A percentile compares a stretch with the other conserved stretches of the same genome.
phyloP scores from a whole-genome alignment of 805 yeast genomes.

The Saturnispora serradocipensis region DNA sequence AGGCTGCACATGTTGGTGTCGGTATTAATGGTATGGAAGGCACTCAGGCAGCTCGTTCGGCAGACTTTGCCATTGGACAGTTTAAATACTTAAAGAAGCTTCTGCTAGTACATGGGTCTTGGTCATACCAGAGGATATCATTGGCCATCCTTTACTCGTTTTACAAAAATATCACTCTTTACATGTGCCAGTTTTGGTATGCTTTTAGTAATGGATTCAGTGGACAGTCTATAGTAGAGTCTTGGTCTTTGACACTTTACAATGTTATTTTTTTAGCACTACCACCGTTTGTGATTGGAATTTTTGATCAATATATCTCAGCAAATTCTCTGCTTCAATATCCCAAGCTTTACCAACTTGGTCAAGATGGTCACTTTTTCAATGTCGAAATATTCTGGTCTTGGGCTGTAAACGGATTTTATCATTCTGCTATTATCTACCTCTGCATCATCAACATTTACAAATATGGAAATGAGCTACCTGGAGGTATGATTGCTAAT shows the following conservation, averaged over 20 bases:
- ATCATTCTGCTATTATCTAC: conserved; percentile 80
- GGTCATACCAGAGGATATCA: conserved; percentile 95
- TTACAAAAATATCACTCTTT: conserved; percentile 89
- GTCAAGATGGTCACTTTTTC: conserved; percentile 82
- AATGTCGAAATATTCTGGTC: conserved; percentile 93
- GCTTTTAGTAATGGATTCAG: conserved; percentile 88
- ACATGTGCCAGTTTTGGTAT: conserved; percentile 98
- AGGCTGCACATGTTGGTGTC: conserved; percentile 98
- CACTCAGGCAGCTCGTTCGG: conserved; percentile 97
- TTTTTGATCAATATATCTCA: conserved; percentile 91
- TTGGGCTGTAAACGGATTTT: conserved; percentile 94
- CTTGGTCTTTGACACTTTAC: conserved; percentile 96
- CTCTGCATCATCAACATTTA: conserved; percentile 64
- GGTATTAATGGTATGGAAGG: conserved; percentile 99
- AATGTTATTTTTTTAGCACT: conserved; percentile 89
- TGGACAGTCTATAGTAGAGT: conserved; percentile 92
- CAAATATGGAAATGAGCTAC: conserved; percentile 53
- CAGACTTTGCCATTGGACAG: conserved; percentile 95
- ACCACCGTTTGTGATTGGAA: conserved; percentile 95
- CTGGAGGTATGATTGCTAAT: conserved; percentile 64
- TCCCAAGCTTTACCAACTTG: conserved; percentile 86
- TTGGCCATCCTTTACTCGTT: conserved; percentile 90
- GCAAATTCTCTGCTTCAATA: conserved; percentile 84
- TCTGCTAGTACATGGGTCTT: conserved; percentile 87
- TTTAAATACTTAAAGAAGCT: conserved; percentile 78